Percentiles rank a stretch among this genome's conserved stretches.
These are phyloP conservation scores for Ambrosiella beaveri DNA, from an alignment of 2,329 filamentous ascomycete species.

Conservation along the genomic window DNA sequence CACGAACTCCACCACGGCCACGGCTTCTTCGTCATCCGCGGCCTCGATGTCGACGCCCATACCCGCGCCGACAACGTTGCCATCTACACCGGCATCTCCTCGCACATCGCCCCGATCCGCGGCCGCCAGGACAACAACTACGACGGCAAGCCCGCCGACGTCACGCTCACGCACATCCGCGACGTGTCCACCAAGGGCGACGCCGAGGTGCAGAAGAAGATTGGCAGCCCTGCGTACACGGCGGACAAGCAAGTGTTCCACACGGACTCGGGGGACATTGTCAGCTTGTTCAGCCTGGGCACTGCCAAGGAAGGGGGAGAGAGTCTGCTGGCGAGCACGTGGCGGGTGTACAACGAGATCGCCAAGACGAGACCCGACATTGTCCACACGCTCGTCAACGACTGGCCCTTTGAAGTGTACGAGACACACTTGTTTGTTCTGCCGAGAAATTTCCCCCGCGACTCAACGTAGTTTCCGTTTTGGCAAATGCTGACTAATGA, in stretches of 20 bases:
- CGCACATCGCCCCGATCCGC: slow-evolving; percentile 37
- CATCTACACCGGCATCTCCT: slow-evolving; percentile 42
- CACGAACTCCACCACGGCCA: slow-evolving; percentile 37
- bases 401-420: slow-evolving; percentile 14
- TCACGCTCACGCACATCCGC: slow-evolving; percentile 35
- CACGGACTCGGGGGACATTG: slow-evolving; percentile 36
- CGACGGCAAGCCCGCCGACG: slow-evolving; percentile 25
- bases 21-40: slow-evolving; percentile 45
- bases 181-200: slow-evolving; percentile 20
- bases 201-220: slow-evolving; percentile 3
- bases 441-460: too few relatives aligned
- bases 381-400: slow-evolving; percentile 31
- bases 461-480: not conserved
- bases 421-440: not conserved
- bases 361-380: slow-evolving; percentile 38
- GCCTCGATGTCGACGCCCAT: slow-evolving; percentile 35
- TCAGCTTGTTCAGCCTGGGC: slow-evolving; percentile 37
- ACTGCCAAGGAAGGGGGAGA: slow-evolving; percentile 32
- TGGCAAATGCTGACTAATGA: not conserved
- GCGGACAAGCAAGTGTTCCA: slow-evolving; percentile 36
- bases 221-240: slow-evolving; percentile 8
- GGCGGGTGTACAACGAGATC: slow-evolving; percentile 42
- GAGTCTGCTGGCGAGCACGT: slow-evolving; percentile 35
- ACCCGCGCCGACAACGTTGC: slow-evolving; percentile 38
- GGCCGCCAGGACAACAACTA: slow-evolving; percentile 33